Base-by-base conservation (phyloP, 1,139 yeast species). In the Debaryomyces psychrophilus region DNA sequence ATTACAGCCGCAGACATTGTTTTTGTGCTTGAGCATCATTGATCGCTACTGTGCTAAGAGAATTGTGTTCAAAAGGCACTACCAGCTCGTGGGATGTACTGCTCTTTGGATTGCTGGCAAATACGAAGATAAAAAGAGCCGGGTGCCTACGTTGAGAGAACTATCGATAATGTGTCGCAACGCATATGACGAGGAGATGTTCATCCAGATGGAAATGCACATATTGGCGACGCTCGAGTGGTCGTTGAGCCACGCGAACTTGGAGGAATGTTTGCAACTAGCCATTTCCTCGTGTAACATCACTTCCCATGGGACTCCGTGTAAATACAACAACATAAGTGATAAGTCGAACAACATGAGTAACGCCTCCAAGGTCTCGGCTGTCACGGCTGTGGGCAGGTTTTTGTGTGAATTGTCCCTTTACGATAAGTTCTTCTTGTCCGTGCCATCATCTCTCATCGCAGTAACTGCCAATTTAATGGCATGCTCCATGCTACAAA, bases 101-200 rank as follows among this genome's bases (percentile, higher is more conserved):
- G 89, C 97, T 4, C 75, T 93, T 46, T 92, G 98, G 97, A 83
- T 93, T 40, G 97, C 98, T 6, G 90, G 96, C 45, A 93, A 93
- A 67, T 89, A 87, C 65, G 90, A 89, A 60, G 97, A 90, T 65
- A 87, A 87, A 61, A 92, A 92, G 68, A 78, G 82, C 48, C 73
- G 89, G 47, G 90, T 90, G 3, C 97, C 97, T 26, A 84, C 93
- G 1, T 74, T 90, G 46, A 77, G 81, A 45, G 97, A 90, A 59
- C 77, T 92, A 54, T 77, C 86, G 17, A 71, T 82, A 54, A 81
- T 90, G 84, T 89, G 97, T 67, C 80, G 96, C 51, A 82, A 83
- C 58, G 90, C 90, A 11, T 92, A 90, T 62, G 96, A 90, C 54
- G 86, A 84, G 54, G 85, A 86, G 51, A 90, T 92, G 95, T 90